Evolutionary conservation across 805 yeast species (phyloP).

Genomic region (Yamadazyma scolyti): DNA sequence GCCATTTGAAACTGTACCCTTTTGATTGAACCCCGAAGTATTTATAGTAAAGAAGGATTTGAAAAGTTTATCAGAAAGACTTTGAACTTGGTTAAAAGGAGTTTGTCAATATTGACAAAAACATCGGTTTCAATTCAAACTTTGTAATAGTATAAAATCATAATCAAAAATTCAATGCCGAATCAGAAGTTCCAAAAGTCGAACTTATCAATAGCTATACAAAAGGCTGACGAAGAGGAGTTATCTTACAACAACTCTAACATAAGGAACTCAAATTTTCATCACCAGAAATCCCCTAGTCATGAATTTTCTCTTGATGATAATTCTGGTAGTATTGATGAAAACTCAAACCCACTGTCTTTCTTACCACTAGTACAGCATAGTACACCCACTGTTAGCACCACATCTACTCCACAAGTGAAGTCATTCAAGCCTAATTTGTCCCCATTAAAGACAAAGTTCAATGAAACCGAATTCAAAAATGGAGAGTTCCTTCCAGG

Average conservation of each 20-base stretch:
- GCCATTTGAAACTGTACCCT: too few relatives aligned
- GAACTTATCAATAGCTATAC: constrained; percentile 42
- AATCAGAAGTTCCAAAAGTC: constrained; percentile 22
- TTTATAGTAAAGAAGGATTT: too few relatives aligned
- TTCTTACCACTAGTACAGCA: constrained; percentile 23
- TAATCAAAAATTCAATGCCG: constrained; percentile 8
- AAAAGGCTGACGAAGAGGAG: constrained; percentile 33
- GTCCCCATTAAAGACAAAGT: constrained; percentile 34
- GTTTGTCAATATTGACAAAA: too few relatives aligned
- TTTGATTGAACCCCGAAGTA: too few relatives aligned
- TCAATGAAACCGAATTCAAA: constrained; percentile 15
- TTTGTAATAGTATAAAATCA: too few relatives aligned
- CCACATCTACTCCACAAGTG: constrained; percentile 27
- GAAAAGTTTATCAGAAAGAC: too few relatives aligned
- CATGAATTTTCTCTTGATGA: constrained; percentile 1
- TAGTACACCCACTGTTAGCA: constrained; percentile 25
- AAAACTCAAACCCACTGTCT: constrained; percentile 11
- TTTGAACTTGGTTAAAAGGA: too few relatives aligned
- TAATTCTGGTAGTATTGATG: constrained; percentile 9
- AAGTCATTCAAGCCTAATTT: constrained; percentile 34
- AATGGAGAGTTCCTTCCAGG: constrained; percentile 11
- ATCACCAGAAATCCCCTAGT: constrained; percentile 2
- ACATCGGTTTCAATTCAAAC: too few relatives aligned
- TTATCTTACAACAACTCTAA: constrained; percentile 3
- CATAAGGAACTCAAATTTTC: constrained; percentile 9